Conservation (phyloP, 2,329 filamentous ascomycete species). For the Allantophomopsis cytisporea region DNA sequence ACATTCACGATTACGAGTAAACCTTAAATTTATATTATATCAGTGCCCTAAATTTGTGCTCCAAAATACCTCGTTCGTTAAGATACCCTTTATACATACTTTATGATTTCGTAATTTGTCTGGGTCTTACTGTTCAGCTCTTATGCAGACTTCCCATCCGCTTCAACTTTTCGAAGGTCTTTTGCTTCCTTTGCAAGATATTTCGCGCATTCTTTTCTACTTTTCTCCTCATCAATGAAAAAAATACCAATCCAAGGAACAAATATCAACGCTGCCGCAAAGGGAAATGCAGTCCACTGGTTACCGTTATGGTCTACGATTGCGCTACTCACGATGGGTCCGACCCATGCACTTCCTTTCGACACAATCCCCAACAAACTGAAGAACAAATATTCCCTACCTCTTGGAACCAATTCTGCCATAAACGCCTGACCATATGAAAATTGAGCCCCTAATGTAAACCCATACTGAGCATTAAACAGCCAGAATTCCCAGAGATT, state of each 20-base stretch:
- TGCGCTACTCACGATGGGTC: slow-evolving; percentile 16
- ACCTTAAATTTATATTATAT: too few species aligned
- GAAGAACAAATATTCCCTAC: slow-evolving; percentile 18
- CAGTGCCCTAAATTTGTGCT: too few species aligned
- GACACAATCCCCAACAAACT: slow-evolving; percentile 17
- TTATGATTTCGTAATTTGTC: too few species aligned
- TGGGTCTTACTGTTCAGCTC: too few species aligned
- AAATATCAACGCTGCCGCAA: slow-evolving; percentile 14
- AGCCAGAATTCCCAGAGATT: slow-evolving; percentile 19
- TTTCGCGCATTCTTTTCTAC: slow-evolving; percentile 14
- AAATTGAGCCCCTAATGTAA: slow-evolving; percentile 14
- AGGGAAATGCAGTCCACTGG: slow-evolving; percentile 15
- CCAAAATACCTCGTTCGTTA: too few species aligned
- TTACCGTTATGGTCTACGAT: slow-evolving; percentile 16
- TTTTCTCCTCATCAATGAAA: slow-evolving; percentile 16
- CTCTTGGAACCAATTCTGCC: slow-evolving; percentile 16
- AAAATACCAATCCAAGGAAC: slow-evolving; percentile 16
- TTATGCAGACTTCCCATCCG: too few species aligned
- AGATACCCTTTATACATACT: too few species aligned
- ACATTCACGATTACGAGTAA: too few species aligned
- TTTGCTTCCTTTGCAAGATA: slow-evolving; percentile 13
- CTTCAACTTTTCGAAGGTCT: too few species aligned
- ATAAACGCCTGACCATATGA: slow-evolving; percentile 18
- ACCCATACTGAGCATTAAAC: slow-evolving; percentile 13
- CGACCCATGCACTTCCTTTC: slow-evolving; percentile 17